Evolutionary conservation across 345 rosid genomes (phyloP), one percentile per base, ranked within the genome.

Genomic region (Mercurialis annua): DNA sequence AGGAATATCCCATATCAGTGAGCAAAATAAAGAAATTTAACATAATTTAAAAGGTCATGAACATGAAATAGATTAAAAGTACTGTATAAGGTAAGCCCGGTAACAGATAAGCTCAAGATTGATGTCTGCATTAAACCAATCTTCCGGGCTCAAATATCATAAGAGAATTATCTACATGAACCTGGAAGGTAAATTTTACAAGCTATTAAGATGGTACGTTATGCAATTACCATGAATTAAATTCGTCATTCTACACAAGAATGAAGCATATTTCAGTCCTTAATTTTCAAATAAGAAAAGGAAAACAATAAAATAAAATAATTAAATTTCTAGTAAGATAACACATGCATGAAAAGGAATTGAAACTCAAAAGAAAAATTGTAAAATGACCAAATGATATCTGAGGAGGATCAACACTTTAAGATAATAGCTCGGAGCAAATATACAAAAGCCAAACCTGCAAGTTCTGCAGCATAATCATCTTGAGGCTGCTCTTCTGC

Each of bases 401-500:
- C 43, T 12, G 4, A 34, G 46, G 23, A 17, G 31, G 38, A 30
- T 21, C 26, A n/a, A 52, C 27, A 59, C 27, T 36, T 17, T 0
- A 50, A n/a, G 21, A 30, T 36, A 40, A 40, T 26, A 52, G 27
- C 64, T 47, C 49, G 49, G 75, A 23, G 54, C 38, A 61, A 64
- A 59, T 62, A 36, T 18, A 15, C 55, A 42, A 59, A 64, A 64
- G 69, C 27, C 66, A 67, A 52, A 94, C 99, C 99, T 79, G 99
- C 87, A 71, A 94, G 99, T 66, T 87, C 87, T 47, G 92, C 86
- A 77, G 99, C 96, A 86, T 94, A 94, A 69, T 89, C 98, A 84
- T 91, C 99, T 75, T 87, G 98, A 70, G 96, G 84, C 79, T 86
- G 89, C 75, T 94, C 95, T 84, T 94, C 99, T 34, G 94, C 91